phyloP scores from a whole-genome alignment of 495 filamentous ascomycete species.

The Penicillium argentinense region DNA sequence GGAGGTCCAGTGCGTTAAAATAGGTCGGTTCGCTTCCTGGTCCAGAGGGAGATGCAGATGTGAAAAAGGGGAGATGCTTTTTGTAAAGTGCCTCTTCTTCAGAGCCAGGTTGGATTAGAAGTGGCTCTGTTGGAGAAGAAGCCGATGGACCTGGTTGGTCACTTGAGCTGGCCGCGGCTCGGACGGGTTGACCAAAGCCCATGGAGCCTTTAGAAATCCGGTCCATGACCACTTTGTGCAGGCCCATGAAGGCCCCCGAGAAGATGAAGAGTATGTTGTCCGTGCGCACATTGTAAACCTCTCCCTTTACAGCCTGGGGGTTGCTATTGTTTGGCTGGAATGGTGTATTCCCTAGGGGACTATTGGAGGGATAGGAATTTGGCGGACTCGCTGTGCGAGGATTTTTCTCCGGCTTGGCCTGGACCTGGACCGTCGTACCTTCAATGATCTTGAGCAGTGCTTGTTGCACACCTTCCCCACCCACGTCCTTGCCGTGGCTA shows the following conservation, averaged over 20 bases:
- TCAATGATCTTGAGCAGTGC: constrained; percentile 94
- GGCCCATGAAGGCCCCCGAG: constrained; percentile 90
- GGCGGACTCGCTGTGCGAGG: constrained; percentile 47
- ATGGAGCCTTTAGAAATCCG: constrained; percentile 85
- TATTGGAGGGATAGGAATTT: constrained; percentile 49
- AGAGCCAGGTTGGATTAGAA: constrained; percentile 47
- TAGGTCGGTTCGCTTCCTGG: constrained; percentile 43
- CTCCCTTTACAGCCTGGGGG: constrained; percentile 60
- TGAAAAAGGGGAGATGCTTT: constrained; percentile 69
- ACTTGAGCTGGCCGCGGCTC: constrained; percentile 38
- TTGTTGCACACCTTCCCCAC: constrained; percentile 94
- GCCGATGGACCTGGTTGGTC: constrained; percentile 24
- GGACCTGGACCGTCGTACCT: constrained; percentile 83
- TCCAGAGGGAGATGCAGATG: constrained; percentile 32
- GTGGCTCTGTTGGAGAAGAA: constrained; percentile 39
- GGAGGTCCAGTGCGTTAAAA: constrained; percentile 79
- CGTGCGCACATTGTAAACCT: constrained; percentile 87
- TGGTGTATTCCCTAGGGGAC: constrained; percentile 45
- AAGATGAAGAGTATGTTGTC: constrained; percentile 97
- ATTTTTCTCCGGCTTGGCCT: constrained; percentile 76
- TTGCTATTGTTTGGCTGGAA: constrained; percentile 39
- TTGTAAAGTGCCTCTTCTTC: constrained; percentile 63
- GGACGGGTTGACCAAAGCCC: constrained; percentile 84
- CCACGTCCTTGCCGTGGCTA: constrained; percentile 76
- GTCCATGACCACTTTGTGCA: constrained; percentile 85